Base-by-base conservation (phyloP, 2,329 filamentous ascomycete species). In the Monilinia vaccinii-corymbosi region DNA sequence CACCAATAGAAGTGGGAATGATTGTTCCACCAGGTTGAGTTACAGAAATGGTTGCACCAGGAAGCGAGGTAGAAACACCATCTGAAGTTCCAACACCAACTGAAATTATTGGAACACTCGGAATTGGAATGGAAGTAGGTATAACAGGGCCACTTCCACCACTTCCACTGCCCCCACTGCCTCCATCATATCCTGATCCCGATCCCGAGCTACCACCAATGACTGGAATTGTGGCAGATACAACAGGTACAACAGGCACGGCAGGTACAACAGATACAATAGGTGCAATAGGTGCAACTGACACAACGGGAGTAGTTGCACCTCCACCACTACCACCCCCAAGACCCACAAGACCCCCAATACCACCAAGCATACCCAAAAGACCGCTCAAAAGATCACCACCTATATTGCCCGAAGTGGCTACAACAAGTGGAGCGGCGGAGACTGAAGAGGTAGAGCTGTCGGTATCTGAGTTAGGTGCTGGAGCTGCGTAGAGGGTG, bases 41-140 rank as follows among this genome's bases (percentile, higher is more conserved):
- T 28, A 44, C 14, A 16, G 51, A 32, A 2, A 55, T 32, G 3
- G 51, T 55, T 44, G 28, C 14, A 34, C 51, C 51, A 32, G 51
- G 51, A 11, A 55, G 2, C 5, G 50, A 32, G 44, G 25, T 21
- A 45, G 51, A 23, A n/a, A 55, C 51, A 14, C 25, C 25, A 34
- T 55, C 51, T 5, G 51, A 55, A 55, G 51, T 55, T 55, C 51
- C 51, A 44, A 55, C 38, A 23, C 51, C 25, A 6, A 18, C 38
- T 16, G 51, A 44, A 44, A 55, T 25, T 11, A 13, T 18, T 32
- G 46, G 16, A n/a, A 23, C 38, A 6, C 36, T 28, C 40, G 49
- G 34, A 52, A 34, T 21, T 36, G 48, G 49, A 8, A 55, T 31
- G 1, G 53, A 56, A 36, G n/a, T 31, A 56, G 53, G 34, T 36